phyloP scores from a whole-genome alignment of 2,329 filamentous ascomycete species.

The Pseudocercospora ulei region DNA sequence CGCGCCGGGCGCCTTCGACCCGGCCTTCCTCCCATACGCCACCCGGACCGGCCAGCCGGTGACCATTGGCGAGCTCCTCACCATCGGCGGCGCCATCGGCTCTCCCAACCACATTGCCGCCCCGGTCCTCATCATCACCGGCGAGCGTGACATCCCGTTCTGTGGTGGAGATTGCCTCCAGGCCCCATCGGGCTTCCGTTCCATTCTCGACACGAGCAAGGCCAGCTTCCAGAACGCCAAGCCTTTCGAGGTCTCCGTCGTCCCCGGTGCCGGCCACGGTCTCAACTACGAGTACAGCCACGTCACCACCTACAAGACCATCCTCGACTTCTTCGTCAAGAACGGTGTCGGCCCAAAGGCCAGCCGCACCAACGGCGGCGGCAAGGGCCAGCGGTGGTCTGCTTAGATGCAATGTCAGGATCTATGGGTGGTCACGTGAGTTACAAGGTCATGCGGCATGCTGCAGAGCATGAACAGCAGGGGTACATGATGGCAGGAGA shows the following conservation, averaged over 20 bases:
- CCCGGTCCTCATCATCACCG: conserved; percentile 52
- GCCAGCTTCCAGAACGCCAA: conserved; percentile 38
- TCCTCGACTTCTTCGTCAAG: conserved; percentile 28
- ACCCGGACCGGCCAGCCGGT: conserved; percentile 48
- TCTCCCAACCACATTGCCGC: conserved; percentile 40
- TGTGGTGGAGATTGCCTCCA: conserved; percentile 53
- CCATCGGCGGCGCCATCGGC: conserved; percentile 39
- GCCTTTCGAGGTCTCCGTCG: conserved; percentile 46
- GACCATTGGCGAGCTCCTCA: conserved; percentile 51
- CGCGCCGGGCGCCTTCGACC: conserved; percentile 47
- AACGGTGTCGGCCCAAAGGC: conserved; percentile 20
- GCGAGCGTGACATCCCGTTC: conserved; percentile 46
- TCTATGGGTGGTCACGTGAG: not conserved
- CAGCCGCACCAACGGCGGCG: not conserved
- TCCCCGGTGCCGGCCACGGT: conserved; percentile 41
- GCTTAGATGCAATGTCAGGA: not conserved
- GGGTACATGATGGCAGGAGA: conserved; percentile 4
- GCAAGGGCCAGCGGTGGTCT: conserved; percentile 4
- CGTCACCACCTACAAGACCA: conserved; percentile 27
- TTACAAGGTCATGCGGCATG: not conserved
- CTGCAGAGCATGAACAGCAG: not conserved
- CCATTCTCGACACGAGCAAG: conserved; percentile 41
- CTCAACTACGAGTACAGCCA: conserved; percentile 33
- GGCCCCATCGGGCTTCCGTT: conserved; percentile 35
- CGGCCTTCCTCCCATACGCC: conserved; percentile 42